These are phyloP conservation scores for Capsella bursapastoris DNA, from an alignment of 345 rosid species.

Conservation along the genomic window DNA sequence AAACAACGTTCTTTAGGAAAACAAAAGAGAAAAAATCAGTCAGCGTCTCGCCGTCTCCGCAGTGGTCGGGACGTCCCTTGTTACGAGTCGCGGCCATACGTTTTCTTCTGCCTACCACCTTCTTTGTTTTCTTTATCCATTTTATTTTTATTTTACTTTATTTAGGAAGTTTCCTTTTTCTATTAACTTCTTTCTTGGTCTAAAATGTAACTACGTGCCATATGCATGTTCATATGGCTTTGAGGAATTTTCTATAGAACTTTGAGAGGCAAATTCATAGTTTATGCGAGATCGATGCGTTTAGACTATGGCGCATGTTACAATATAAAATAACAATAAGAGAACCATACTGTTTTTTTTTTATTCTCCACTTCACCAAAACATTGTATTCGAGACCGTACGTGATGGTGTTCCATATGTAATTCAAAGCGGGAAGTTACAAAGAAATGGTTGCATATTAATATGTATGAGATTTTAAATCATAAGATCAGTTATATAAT, in stretches of 20 bases:
- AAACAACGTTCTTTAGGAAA: constrained; percentile 42
- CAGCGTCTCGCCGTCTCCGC: constrained; percentile 42
- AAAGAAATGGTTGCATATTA: too few relatives aligned
- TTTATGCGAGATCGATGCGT: not conserved
- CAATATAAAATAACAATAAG: not conserved
- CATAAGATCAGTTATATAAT: not conserved
- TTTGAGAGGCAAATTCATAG: not conserved
- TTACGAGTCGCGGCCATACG: constrained; percentile 46
- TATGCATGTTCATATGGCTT: constrained; percentile 29
- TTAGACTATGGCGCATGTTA: not conserved
- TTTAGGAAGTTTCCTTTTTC: constrained; percentile 39
- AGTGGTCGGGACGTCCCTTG: constrained; percentile 44
- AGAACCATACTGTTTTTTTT: not conserved
- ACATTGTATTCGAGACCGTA: not conserved
- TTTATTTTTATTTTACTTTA: not conserved
- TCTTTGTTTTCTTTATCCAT: constrained; percentile 14
- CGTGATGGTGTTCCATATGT: not conserved
- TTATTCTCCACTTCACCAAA: not conserved
- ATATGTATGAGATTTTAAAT: not conserved
- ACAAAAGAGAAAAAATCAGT: constrained; percentile 22
- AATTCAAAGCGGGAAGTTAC: not conserved
- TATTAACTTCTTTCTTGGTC: constrained; percentile 16
- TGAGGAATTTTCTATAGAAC: not conserved
- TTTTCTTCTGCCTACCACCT: constrained; percentile 31
- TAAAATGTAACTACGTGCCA: constrained; percentile 36